phyloP scores from a whole-genome alignment of 1,284 basidiomycete species.

The Ceratobasidium sp. region DNA sequence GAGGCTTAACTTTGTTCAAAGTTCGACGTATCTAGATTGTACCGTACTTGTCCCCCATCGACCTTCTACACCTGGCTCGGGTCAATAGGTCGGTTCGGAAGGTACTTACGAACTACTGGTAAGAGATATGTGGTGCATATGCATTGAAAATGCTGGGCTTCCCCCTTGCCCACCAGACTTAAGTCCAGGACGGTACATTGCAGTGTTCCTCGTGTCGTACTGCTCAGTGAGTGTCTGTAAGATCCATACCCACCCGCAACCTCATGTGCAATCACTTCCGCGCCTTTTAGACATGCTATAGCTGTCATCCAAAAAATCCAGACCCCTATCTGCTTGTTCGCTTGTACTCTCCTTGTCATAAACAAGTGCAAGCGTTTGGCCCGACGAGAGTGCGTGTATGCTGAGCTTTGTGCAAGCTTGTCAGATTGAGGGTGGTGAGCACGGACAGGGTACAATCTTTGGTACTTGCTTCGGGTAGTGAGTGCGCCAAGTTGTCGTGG shows the following conservation, averaged over 20 bases:
- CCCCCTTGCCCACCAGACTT: not conserved
- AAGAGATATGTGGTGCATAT: not conserved
- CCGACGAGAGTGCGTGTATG: not conserved
- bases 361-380: not conserved
- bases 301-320: not conserved
- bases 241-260: not conserved
- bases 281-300: not conserved
- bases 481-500: not conserved
- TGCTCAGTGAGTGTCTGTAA: not conserved
- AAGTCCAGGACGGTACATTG: not conserved
- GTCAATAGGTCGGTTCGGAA: not conserved
- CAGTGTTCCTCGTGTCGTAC: not conserved
- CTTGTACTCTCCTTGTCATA: not conserved
- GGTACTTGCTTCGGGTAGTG: not conserved
- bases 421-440: not conserved
- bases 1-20: too few relatives aligned
- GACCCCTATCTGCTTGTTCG: conserved; percentile 1
- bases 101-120: not conserved
- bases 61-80: not conserved
- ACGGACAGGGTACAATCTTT: not conserved
- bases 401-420: not conserved
- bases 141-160: not conserved
- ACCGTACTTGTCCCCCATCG: not conserved
- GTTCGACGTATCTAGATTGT: too few relatives aligned
- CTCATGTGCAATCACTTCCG: not conserved